A percentile compares a stretch with the other conserved stretches of the same genome.
These are phyloP conservation scores for Spiraea crenata DNA, from an alignment of 331 rosid species.

Conservation along the genomic window DNA sequence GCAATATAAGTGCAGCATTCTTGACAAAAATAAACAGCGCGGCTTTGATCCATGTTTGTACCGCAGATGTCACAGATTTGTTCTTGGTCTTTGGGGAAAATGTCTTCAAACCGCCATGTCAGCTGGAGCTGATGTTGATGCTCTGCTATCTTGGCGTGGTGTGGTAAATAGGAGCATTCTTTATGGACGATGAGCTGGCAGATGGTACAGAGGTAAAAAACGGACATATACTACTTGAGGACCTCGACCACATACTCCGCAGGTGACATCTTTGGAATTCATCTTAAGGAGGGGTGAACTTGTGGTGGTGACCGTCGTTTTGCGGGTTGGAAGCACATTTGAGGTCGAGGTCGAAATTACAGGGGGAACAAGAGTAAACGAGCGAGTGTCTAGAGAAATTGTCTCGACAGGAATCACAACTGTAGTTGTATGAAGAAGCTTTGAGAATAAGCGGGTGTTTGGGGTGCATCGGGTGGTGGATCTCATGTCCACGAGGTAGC, in stretches of 20 bases:
- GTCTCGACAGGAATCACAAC: not conserved
- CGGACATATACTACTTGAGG: accelerated
- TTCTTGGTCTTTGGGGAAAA: not conserved
- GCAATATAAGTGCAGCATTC: not conserved
- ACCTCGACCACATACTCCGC: not conserved
- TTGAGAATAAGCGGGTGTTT: not conserved
- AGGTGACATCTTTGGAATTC: not conserved
- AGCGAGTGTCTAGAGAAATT: no score
- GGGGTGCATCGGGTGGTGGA: constrained; percentile 1
- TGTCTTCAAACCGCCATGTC: not conserved
- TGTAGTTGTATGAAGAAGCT: not conserved
- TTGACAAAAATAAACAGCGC: not conserved
- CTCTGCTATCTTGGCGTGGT: not conserved
- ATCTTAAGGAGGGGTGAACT: not conserved
- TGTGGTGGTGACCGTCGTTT: not conserved
- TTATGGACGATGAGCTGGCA: not conserved
- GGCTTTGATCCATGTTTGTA: not conserved
- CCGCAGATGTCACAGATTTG: not conserved
- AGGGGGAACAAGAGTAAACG: not conserved
- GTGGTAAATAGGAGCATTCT: not conserved
- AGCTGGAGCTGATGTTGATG: not conserved
- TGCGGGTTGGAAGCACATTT: not conserved
- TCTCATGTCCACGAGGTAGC: not conserved
- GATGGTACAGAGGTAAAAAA: not conserved
- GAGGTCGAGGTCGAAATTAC: not conserved